Base-by-base conservation (phyloP, 805 yeast species). In the Wickerhamiella sorbophila region DNA sequence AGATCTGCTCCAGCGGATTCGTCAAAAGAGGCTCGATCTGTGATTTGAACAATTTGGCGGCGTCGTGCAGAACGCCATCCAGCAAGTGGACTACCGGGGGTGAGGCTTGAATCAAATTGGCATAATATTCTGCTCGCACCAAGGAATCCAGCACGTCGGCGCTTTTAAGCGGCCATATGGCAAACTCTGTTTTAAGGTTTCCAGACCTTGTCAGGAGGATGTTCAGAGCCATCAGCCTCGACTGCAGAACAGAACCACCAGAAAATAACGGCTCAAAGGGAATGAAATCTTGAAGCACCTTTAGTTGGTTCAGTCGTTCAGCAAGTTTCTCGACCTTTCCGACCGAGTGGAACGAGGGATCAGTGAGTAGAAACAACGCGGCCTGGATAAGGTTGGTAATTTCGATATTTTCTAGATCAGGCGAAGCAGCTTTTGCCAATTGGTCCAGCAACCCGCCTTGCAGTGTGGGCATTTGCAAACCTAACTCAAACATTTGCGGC, bases 171-270 rank as follows among this genome's bases (percentile, higher is more conserved):
- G 33, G 40, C 31, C 31, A 37, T 9, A 27, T 15, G 5, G 22
- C 24, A 14, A 12, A 37, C 22, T 24, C 8, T 8, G 8, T 6
- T 12, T 14, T 2, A 9, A 41, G 19, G 31, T 22, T 24, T 6
- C 21, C 33, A 12, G 33, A 17, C 18, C 15, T 20, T 24, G 27
- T 32, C 34, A 51, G 43, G 14, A 51, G 35, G 16, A 37, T 3
- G 36, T 50, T 50, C 6, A 50, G 22, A 8, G 47, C 51, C 50
- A 52, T 47, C 19, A 51, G 49, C 14, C 56, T 42, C 17, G 49
- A 20, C 24, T 40, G 36, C 8, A 48, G 42, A 31, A 31, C 45
- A 6, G 52, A 44, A 2, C 43, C 9, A 16, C 51, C 48, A 10
- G 15, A 29, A 41, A 38, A 44, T 33, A 52, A 45, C 31, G 14